A percentile compares a stretch with the other conserved stretches of the same genome.
phyloP scores from a whole-genome alignment of 2,329 filamentous ascomycete species.

The Clarireedia homoeocarpa region DNA sequence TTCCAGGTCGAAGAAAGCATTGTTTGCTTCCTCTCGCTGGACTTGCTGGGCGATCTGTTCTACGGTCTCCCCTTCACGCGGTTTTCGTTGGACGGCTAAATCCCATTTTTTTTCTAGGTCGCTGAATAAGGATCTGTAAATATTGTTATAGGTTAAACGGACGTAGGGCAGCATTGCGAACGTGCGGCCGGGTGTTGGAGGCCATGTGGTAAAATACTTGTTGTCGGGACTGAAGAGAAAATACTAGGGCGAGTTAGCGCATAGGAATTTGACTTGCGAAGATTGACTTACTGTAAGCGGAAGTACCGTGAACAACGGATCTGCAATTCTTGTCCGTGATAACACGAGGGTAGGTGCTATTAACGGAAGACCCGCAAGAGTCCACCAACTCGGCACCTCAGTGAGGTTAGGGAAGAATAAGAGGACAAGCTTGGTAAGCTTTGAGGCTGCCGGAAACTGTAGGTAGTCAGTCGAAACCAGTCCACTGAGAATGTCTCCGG shows the following conservation, averaged over 20 bases:
- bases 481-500: neutral
- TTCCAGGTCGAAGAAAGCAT: conserved; percentile 22
- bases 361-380: conserved; percentile 50
- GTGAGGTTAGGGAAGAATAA: conserved; percentile 22
- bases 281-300: conserved; percentile 28
- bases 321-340: conserved; percentile 56
- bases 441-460: neutral
- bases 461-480: neutral
- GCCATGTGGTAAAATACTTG: conserved; percentile 23
- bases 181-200: conserved; percentile 57
- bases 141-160: conserved; percentile 52
- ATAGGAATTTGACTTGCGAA: neutral
- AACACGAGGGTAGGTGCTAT: conserved; percentile 61
- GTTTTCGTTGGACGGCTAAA: conserved; percentile 25
- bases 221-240: conserved; percentile 18
- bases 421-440: conserved; percentile 10
- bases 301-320: conserved; percentile 33
- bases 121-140: conserved; percentile 38
- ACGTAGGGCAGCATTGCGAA: conserved; percentile 60
- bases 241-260: conserved; percentile 20
- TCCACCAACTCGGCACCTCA: conserved; percentile 12
- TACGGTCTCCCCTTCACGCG: conserved; percentile 28
- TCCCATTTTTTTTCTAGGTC: conserved; percentile 28
- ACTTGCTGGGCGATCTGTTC: conserved; percentile 30
- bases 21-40: conserved; percentile 27